Percentiles rank a stretch among this genome's conserved stretches.
phyloP scores from a whole-genome alignment of 108 stramenopile genomes.

The Cylindrotheca fusiformis region DNA sequence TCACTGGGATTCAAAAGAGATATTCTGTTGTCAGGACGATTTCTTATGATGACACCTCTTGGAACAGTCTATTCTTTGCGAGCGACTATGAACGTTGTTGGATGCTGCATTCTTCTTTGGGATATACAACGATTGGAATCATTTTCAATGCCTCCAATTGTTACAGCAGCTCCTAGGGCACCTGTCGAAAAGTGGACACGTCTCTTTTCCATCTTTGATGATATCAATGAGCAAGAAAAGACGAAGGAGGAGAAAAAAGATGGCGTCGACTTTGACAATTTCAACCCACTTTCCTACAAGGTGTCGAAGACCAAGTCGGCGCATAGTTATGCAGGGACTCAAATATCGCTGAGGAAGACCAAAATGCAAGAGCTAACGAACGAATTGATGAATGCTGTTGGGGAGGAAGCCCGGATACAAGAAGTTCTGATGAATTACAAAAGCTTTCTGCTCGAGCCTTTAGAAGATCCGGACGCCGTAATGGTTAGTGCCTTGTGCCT shows the following conservation, averaged over 20 bases:
- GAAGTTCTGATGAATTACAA: slow-evolving; percentile 21
- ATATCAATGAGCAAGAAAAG: no score
- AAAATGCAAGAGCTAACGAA: slow-evolving; percentile 24
- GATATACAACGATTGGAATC: no score
- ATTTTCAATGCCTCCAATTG: no score
- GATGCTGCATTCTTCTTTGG: no score
- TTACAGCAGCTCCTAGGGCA: no score
- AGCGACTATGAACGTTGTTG: no score
- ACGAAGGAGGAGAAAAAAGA: not conserved
- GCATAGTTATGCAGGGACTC: slow-evolving; percentile 1
- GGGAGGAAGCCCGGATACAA: slow-evolving; percentile 6
- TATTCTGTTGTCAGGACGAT: no score
- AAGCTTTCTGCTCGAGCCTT: slow-evolving; percentile 47
- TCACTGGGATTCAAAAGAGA: no score
- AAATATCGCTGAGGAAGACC: slow-evolving; percentile 25
- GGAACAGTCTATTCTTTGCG: no score
- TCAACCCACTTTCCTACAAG: slow-evolving; percentile 15
- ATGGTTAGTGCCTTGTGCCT: slow-evolving; percentile 12
- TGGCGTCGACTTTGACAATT: slow-evolving; percentile 7
- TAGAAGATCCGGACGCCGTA: slow-evolving; percentile 36
- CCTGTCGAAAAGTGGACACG: no score
- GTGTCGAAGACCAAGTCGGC: not conserved
- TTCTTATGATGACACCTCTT: no score
- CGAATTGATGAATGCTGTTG: slow-evolving; percentile 24
- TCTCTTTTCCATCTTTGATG: no score